Conservation (phyloP, 306 rosid genomes). For the Geum urbanum region DNA sequence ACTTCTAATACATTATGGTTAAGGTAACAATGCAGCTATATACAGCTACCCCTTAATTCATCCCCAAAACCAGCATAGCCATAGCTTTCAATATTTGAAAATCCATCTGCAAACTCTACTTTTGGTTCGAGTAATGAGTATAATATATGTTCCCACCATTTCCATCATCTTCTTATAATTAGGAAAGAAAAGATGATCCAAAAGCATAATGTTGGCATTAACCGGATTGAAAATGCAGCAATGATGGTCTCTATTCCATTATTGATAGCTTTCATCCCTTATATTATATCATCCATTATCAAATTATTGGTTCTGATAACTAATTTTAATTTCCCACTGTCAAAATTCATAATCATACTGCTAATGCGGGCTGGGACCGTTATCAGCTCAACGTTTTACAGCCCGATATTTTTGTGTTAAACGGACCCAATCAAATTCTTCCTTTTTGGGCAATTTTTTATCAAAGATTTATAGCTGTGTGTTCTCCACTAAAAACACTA, state of each 20-base stretch:
- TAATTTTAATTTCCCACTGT: not conserved
- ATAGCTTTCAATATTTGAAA: constrained; percentile 19
- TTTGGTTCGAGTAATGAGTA: constrained; percentile 17
- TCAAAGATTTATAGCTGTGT: not conserved
- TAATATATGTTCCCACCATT: constrained; percentile 21
- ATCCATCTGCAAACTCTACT: not conserved
- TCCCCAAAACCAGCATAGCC: constrained; percentile 48
- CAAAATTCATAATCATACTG: not conserved
- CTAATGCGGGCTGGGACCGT: too few species aligned
- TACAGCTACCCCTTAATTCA: not conserved
- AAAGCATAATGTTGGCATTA: not conserved
- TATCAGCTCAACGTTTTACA: too few species aligned
- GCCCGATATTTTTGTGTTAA: too few species aligned
- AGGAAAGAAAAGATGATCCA: not conserved
- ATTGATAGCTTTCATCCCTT: not conserved
- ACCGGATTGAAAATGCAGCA: not conserved
- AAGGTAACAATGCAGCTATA: too few species aligned
- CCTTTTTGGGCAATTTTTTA: too few species aligned
- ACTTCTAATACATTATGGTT: too few species aligned
- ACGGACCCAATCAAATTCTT: too few species aligned
- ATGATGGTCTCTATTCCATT: constrained; percentile 1
- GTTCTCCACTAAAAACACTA: not conserved
- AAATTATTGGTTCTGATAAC: constrained; percentile 2
- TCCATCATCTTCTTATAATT: not conserved
- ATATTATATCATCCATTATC: not conserved